These are phyloP conservation scores for Solanum boliviense DNA, from an alignment of 257 asterid genomes.

Conservation along the genomic window DNA sequence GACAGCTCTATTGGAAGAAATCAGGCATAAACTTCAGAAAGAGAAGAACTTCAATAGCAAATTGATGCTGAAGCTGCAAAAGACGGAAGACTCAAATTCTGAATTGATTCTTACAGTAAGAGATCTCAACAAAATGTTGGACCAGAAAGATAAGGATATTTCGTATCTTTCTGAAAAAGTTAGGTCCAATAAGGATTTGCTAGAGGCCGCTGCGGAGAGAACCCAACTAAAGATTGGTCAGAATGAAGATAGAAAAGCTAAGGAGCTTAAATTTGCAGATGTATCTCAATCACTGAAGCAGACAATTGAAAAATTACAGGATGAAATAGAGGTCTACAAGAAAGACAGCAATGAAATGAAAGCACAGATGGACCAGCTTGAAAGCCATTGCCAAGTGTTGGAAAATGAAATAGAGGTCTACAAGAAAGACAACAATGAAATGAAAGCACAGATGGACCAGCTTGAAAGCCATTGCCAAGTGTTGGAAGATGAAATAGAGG, in stretches of 20 bases:
- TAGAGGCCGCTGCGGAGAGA: constrained; percentile 21
- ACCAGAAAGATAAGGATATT: constrained; percentile 54
- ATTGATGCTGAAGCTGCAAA: constrained; percentile 51
- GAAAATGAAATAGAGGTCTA: constrained; percentile 37
- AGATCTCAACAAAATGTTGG: constrained; percentile 65
- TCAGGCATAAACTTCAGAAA: constrained; percentile 46
- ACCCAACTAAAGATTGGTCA: constrained; percentile 11
- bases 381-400: constrained; percentile 34
- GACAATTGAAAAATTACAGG: constrained; percentile 30
- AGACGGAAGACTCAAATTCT: constrained; percentile 80
- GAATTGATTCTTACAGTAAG: constrained; percentile 71
- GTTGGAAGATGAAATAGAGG: constrained; percentile 39
- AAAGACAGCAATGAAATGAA: constrained; percentile 45
- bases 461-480: constrained; percentile 37
- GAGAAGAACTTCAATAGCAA: constrained; percentile 56
- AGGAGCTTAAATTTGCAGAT: constrained; percentile 23
- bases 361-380: constrained; percentile 41
- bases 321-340: constrained; percentile 55
- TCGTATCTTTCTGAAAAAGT: constrained; percentile 47
- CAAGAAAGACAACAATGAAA: constrained; percentile 49
- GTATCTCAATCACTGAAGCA: constrained; percentile 45
- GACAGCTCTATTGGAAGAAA: constrained; percentile 30
- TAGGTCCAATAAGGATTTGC: constrained; percentile 28
- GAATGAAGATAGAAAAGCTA: constrained; percentile 22
- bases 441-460: constrained; percentile 34